These are phyloP conservation scores for Aspergillus melleus DNA, from an alignment of 2,329 filamentous ascomycete genomes.

Conservation along the genomic window DNA sequence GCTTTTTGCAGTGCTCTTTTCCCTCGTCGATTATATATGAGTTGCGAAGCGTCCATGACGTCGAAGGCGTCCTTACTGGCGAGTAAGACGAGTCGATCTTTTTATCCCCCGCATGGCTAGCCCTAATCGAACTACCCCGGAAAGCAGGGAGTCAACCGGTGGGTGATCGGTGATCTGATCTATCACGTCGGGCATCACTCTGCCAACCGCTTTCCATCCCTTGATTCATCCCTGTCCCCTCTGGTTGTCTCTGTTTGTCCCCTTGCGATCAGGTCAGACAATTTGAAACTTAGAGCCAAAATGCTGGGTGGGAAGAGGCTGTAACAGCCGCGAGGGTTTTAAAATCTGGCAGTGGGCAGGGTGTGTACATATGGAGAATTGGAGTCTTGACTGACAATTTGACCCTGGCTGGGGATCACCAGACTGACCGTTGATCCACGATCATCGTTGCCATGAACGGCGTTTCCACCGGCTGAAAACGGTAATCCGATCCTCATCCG, in stretches of 20 bases:
- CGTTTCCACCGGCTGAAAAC: background rate
- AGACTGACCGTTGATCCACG: background rate
- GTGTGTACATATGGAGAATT: too few relatives aligned
- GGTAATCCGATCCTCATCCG: too few relatives aligned
- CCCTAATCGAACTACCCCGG: background rate
- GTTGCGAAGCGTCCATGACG: background rate
- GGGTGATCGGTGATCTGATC: constrained; percentile 14
- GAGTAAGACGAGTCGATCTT: background rate
- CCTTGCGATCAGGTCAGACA: background rate
- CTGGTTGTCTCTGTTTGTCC: background rate
- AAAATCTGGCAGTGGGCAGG: background rate
- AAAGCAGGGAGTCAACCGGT: background rate
- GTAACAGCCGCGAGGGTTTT: background rate
- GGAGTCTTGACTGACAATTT: background rate
- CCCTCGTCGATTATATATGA: too few relatives aligned
- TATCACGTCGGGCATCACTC: constrained; percentile 2
- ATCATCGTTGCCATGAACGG: background rate
- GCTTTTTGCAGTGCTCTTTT: background rate
- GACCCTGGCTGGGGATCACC: background rate
- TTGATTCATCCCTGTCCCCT: constrained; percentile 6
- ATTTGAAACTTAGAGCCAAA: background rate
- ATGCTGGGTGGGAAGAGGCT: background rate
- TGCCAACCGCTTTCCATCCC: constrained; percentile 1
- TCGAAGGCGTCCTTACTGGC: background rate
- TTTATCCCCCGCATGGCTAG: background rate